Evolutionary conservation across 1,284 basidiomycete genomes (phyloP).

Genomic region (Naganishia albida): DNA sequence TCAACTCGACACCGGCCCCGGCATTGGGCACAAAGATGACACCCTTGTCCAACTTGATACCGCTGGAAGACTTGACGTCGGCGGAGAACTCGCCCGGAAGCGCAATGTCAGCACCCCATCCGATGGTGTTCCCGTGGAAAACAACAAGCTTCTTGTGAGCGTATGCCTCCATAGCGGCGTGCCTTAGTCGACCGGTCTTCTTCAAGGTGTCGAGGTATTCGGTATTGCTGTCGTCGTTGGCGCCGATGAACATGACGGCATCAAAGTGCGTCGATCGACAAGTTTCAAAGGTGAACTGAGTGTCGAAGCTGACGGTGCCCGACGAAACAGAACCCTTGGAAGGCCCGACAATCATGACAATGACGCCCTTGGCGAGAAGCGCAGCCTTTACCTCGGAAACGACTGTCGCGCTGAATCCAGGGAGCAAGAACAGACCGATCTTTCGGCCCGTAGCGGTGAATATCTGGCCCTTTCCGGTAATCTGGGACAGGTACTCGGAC

Average conservation of each 20-base stretch:
- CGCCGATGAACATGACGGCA: slow-evolving; percentile 70
- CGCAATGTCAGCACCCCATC: slow-evolving; percentile 44
- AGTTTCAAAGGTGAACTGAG: slow-evolving; percentile 72
- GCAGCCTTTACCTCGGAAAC: slow-evolving; percentile 63
- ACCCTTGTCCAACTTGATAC: slow-evolving; percentile 47
- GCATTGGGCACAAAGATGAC: slow-evolving; percentile 49
- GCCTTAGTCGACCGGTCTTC: slow-evolving; percentile 53
- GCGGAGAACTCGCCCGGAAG: slow-evolving; percentile 47
- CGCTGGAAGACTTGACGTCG: slow-evolving; percentile 38
- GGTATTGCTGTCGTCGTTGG: slow-evolving; percentile 43
- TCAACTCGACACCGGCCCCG: slow-evolving; percentile 50
- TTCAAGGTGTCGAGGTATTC: slow-evolving; percentile 54
- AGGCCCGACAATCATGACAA: slow-evolving; percentile 68
- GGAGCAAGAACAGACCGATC: slow-evolving; percentile 69
- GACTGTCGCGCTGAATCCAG: slow-evolving; percentile 67
- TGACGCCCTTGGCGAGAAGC: slow-evolving; percentile 60
- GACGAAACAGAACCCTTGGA: slow-evolving; percentile 63
- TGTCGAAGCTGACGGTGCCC: slow-evolving; percentile 46
- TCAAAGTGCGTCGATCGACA: slow-evolving; percentile 78
- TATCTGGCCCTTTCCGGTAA: slow-evolving; percentile 53
- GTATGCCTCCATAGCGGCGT: slow-evolving; percentile 75
- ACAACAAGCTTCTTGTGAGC: slow-evolving; percentile 75
- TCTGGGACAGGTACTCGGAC: slow-evolving; percentile 63
- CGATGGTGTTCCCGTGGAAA: slow-evolving; percentile 61
- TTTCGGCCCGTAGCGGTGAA: slow-evolving; percentile 60